Evolutionary conservation across 1,284 basidiomycete genomes (phyloP), one percentile per base, ranked within the genome.

Genomic region (Athelia sp.): DNA sequence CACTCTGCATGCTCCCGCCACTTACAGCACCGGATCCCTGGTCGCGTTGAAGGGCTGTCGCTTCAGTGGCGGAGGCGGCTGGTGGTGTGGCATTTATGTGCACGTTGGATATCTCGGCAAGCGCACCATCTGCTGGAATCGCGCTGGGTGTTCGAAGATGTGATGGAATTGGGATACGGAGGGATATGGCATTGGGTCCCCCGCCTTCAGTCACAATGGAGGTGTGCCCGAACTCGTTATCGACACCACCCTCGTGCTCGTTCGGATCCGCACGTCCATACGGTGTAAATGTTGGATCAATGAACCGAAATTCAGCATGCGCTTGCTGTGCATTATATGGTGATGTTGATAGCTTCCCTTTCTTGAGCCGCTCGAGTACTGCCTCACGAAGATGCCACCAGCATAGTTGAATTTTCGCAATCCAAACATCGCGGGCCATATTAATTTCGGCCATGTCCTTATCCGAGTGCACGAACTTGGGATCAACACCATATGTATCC

Each of bases 391-490:
- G 64, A 50, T 68, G 65, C 62, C 62, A 64, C 50, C 50, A 61
- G 45, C 63, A 65, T 4, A 65, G 29, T 21, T 56, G 52, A 29
- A 58, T 57, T 50, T 67, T 66, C n/a, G 58, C 54, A 11, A 11
- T n/a, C 32, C 32, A 34, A 11, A 34, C 32, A 11, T 34, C 32
- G 24, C 42, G 31, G 3, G 47, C 32, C 50, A 56, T 57, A 3
- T 50, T 51, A 45, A 67, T 67, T 49, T 68, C 62, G 1, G 57
- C 61, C 59, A 66, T 64, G 45, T 67, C 62, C 45, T 68, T 66
- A 49, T 68, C 62, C 4, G 54, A 36, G 46, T 66, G 63, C 8
- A 56, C 45, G 43, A 63, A 63, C 11, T 29, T 8, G 0, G 63
- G 58, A 9, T 52, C 22, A 6, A 68, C 40, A 4, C 50, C 47